Base-by-base conservation (phyloP, 2,329 filamentous ascomycete species). In the Arthrobotrys sphaeroides region DNA sequence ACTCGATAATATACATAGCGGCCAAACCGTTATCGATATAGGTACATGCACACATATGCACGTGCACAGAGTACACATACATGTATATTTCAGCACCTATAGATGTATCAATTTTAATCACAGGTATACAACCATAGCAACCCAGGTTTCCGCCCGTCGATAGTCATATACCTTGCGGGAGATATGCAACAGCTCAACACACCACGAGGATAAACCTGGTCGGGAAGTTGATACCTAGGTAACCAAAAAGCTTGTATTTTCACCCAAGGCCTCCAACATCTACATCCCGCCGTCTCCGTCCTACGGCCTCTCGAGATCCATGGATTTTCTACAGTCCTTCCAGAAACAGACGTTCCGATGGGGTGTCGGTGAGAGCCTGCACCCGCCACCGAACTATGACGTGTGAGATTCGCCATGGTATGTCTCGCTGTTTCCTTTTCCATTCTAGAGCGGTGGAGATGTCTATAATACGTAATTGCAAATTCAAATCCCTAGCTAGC, bases 221-320 rank as follows among this genome's bases (percentile, higher is more conserved):
- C 20, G 38, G 70, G 70, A 74, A 74, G 70, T n/a, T 73, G 51
- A 36, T 49, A 55, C 31, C 31, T 55, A 55, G 51, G 51, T 55
- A 60, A 51, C 49, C 24, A 18, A 49, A 75, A 75, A 75, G 72
- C 57, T 75, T 68, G 59, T 67, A 22, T 47, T 26, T 51, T 16
- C 24, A 26, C 26, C 64, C 64, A 75, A 75, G 72, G 72, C 72
- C 47, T 64, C 72, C 72, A 75, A 62, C 20, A 22, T 33, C 47
- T 24, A 12, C 24, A 28, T 68, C 38, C 53, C 55, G 62, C 72
- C 55, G 70, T 74, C 57, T 74, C 62, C 55, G 22, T 68, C 7
- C 42, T 49, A 42, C 16, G 49, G 16, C n/a, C 40, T 12, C 38
- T 12, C 24, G n/a, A 31, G 40, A 59, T 65, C 72, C 72, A 75